These are phyloP conservation scores for Nicotiana knightiana DNA, from an alignment of 257 asterid species.

Conservation along the genomic window DNA sequence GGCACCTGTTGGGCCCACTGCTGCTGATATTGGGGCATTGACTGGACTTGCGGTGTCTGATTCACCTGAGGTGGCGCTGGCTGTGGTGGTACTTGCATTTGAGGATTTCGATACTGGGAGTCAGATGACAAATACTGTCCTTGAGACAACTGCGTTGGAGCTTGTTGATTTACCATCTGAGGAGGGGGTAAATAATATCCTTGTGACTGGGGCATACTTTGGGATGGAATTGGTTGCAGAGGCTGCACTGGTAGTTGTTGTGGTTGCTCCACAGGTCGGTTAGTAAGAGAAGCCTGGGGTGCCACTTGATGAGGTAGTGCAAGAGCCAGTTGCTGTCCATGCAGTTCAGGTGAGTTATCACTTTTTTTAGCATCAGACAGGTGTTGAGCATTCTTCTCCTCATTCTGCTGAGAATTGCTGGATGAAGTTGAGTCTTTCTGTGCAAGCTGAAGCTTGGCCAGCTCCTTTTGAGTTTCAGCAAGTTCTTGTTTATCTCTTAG, in stretches of 20 bases:
- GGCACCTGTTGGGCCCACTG: slow-evolving; percentile 71
- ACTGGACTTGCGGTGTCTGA: slow-evolving; percentile 49
- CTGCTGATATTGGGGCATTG: slow-evolving; percentile 53
- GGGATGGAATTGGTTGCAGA: slow-evolving; percentile 54
- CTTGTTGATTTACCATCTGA: slow-evolving; percentile 33
- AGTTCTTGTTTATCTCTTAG: slow-evolving; percentile 96
- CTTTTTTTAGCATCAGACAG: slow-evolving; percentile 44
- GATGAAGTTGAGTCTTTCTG: slow-evolving; percentile 61
- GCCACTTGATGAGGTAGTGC: slow-evolving; percentile 82
- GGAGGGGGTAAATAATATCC: slow-evolving; percentile 51
- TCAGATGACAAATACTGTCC: slow-evolving; percentile 52
- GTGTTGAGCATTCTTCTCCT: slow-evolving; percentile 46
- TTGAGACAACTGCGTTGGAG: slow-evolving; percentile 45
- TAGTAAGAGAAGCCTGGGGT: slow-evolving; percentile 42
- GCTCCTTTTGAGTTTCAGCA: slow-evolving; percentile 86
- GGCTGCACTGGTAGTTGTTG: slow-evolving; percentile 56
- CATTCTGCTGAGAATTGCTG: slow-evolving; percentile 44
- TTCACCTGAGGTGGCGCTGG: slow-evolving; percentile 57
- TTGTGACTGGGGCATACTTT: slow-evolving; percentile 44
- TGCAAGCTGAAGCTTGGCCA: slow-evolving; percentile 80
- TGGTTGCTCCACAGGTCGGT: slow-evolving; percentile 44
- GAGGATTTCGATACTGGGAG: slow-evolving; percentile 36
- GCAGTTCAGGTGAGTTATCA: slow-evolving; percentile 43
- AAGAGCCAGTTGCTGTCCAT: slow-evolving; percentile 74
- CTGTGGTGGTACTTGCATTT: slow-evolving; percentile 57